Base-by-base conservation (phyloP, 805 yeast species). In the Ogataea trehaloabstinens region DNA sequence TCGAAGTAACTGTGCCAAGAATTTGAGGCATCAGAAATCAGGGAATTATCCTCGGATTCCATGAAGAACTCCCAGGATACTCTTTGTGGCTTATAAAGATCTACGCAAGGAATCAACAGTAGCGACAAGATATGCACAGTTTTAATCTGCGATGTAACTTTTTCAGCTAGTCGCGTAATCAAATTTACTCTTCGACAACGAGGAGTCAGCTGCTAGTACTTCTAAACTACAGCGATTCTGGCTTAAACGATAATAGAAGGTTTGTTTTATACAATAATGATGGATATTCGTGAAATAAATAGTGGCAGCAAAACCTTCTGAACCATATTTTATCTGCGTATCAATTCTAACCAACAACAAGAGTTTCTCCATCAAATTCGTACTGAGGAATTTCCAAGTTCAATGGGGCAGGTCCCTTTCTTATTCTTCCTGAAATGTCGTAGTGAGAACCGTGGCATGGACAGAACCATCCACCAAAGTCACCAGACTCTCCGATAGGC, bases 391-490 rank as follows among this genome's bases (percentile, higher is more conserved):
- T 77, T 76, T 93, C 99, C 75, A 93, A 80, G 78, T 93, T 93
- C 70, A 88, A 80, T 63, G 99, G 99, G 65, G 99, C 99, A 58
- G 99, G 99, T 58, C 99, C 99, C 76, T 81, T 91, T 82, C 99
- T 88, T 67, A 93, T 91, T 83, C 99, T 91, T 70, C 99, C 99
- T 50, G 97, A 90, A 73, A 95, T 95, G 74, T 93, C 99, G 73
- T 93, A 93, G 71, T 95, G 99, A 64, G 98, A 91, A 80, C 99
- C 99, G 78, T 95, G 99, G 77, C 99, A 93, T 53, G 99, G 99
- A 73, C 99, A 93, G 91, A 93, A 93, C 99, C 99, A 93, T 67
- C 99, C 99, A 67, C 97, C 98, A 59, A 79, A 93, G 71, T 93
- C 99, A 73, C 99, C 99, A 53, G 97, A 83, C 75, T 93, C 98